Evolutionary conservation across 2,329 filamentous ascomycete genomes (phyloP).

Genomic region (Coniochaeta sp.): DNA sequence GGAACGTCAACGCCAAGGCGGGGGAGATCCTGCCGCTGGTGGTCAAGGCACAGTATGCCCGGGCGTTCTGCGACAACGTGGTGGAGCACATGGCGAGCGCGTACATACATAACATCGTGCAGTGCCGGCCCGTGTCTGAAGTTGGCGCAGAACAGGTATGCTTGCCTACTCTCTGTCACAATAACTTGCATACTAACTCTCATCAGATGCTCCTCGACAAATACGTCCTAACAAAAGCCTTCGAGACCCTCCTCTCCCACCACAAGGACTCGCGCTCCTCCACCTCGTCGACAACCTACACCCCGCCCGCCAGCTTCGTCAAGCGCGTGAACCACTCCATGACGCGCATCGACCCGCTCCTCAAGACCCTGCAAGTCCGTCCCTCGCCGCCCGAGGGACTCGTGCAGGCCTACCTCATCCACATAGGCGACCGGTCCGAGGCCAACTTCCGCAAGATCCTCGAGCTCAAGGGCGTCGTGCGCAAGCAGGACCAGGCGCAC

Average conservation of each 20-base stretch:
- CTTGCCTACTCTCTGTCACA: not conserved
- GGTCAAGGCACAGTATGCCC: constrained; percentile 86
- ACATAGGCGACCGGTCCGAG: constrained; percentile 89
- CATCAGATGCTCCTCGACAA: constrained; percentile 96
- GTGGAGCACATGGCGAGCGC: constrained; percentile 76
- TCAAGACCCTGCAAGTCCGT: constrained; percentile 94
- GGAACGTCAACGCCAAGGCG: constrained; percentile 63
- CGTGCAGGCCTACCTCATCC: constrained; percentile 95
- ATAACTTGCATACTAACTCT: too few relatives aligned
- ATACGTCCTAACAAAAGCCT: constrained; percentile 77
- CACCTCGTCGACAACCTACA: constrained; percentile 26
- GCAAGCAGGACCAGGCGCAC: constrained; percentile 72
- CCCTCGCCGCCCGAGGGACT: constrained; percentile 86
- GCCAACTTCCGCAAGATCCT: constrained; percentile 94
- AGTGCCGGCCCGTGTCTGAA: constrained; percentile 86
- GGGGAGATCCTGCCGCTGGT: constrained; percentile 70
- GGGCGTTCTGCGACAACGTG: constrained; percentile 93
- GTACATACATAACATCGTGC: constrained; percentile 78
- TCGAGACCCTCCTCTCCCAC: constrained; percentile 63
- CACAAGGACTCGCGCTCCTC: constrained; percentile 35
- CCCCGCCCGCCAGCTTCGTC: constrained; percentile 56
- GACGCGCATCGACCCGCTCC: constrained; percentile 79
- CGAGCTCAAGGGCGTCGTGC: constrained; percentile 80
- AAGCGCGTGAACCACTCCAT: constrained; percentile 83
- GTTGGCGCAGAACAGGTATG: constrained; percentile 83